Evolutionary conservation across 2,329 filamentous ascomycete genomes (phyloP), one percentile per base, ranked within the genome.

Genomic region (Colletotrichum sp.): DNA sequence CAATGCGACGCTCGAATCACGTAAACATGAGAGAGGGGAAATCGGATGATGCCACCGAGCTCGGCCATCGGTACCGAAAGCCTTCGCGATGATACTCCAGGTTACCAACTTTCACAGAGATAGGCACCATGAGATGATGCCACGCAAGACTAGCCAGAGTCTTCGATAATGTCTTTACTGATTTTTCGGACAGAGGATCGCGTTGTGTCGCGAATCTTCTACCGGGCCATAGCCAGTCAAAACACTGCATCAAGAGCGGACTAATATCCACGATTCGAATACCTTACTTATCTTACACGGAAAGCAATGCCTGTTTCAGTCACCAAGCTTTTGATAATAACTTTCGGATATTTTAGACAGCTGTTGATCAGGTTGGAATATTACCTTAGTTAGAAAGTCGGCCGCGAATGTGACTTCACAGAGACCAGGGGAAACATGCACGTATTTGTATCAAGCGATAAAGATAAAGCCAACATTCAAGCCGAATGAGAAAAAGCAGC

Each of bases 111-210:
- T 8, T 8, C n/a, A 22, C n/a, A 48, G 44, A 13, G 11, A 11
- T 48, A 12, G n/a, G 1, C 3, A 13, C 6, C n/a, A 1, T 22
- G n/a, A 12, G 11, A 52, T 22, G 8, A 52, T 13, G 0, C 44
- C 11, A 25, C 11, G 12, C 0, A 13, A 52, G 11, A 22, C 6
- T 22, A 52, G n/a, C n/a, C n/a, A 13, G n/a, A 22, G 11, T 0
- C 2, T 48, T 22, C 4, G 0, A 22, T 13, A 1, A 0, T 22
- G n/a, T 22, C 4, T 22, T 22, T 13, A 13, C 11, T 8, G n/a
- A 22, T 8, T 8, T 13, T n/a, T 22, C 0, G 0, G n/a, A 22
- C 9, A 52, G n/a, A 5, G 0, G 2, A 52, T 8, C n/a, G 6
- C n/a, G 6, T 8, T 22, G 44, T 22, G n/a, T 1, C 44, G 11